phyloP scores from a whole-genome alignment of 345 rosid genomes.

The Populus euphratica region DNA sequence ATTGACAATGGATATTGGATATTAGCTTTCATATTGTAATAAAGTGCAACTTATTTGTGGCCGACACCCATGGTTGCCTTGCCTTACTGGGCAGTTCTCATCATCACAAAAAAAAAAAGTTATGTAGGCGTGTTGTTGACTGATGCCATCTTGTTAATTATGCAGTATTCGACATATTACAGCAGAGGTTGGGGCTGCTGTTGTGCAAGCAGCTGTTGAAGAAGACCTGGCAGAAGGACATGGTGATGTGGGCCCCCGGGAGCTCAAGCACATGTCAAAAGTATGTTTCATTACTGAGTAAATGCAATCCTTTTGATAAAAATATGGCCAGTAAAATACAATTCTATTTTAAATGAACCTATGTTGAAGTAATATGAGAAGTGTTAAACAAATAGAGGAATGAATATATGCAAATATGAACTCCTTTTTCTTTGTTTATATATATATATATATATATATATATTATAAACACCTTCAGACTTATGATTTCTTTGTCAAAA shows the following conservation, averaged over 20 bases:
- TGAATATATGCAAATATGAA: background rate
- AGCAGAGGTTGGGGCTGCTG: constrained; percentile 93
- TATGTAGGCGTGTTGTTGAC: background rate
- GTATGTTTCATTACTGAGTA: constrained; percentile 26
- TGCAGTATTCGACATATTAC: constrained; percentile 90
- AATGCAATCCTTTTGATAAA: background rate
- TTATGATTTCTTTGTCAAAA: background rate
- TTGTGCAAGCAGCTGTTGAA: constrained; percentile 71
- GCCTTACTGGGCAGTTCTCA: background rate
- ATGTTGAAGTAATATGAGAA: background rate
- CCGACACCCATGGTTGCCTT: background rate
- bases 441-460: background rate
- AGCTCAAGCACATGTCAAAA: constrained; percentile 77
- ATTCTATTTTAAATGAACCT: background rate
- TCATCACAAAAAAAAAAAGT: background rate
- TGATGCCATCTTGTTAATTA: constrained; percentile 8
- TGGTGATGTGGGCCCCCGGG: constrained; percentile 63
- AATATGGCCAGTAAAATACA: background rate
- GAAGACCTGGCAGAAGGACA: constrained; percentile 88
- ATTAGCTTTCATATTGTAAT: background rate
- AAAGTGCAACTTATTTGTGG: background rate
- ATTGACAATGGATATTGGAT: background rate
- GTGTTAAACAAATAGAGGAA: background rate
- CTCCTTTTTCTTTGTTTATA: background rate
- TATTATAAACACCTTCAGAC: background rate